Evolutionary conservation across 1,139 yeast species (phyloP), one percentile per base, ranked within the genome.

Genomic region (Hanseniaspora gamundiae): DNA sequence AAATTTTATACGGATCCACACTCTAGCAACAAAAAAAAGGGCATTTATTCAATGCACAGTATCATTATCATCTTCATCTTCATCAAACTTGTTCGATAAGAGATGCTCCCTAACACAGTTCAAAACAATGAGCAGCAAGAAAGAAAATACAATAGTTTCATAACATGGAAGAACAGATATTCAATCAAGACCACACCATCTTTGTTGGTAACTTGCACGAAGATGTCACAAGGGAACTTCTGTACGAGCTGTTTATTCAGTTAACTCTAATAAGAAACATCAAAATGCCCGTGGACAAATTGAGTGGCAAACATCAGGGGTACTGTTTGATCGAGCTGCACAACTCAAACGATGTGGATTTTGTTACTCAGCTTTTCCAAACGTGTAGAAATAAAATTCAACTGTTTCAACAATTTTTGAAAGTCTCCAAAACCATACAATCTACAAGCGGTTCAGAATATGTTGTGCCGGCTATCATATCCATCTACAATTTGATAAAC

Each of bases 171-270:
- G 17, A 39, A 6, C 27, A 20, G 28, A 33, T 11, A 8, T 10
- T 13, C 30, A 78, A 80, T 55, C 74, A 74, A 42, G 78, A 77
- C 36, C 78, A 79, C 1, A 76, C 94, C 1, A 62, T 88, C 3
- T 91, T 86, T 58, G 73, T 88, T 22, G 97, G 97, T 1, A 86
- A 86, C 53, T 64, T 91, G 9, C 95, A 85, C 51, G 76, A 79
- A 2, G 73, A 75, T 41, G 94, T 78, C 2, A 75, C 76, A 1
- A 94, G 83, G 51, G 64, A 71, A 2, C 54, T 82, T 17, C 61
- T 93, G 42, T 85, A 80, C 57, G 98, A 91, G 60, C 69, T 91
- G 29, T 80, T 87, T 61, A 64, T 84, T 11, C 98, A 91, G 59
- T 80, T 85, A 43, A 93, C 94, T 0, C 95, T 95, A 0, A 73